Conservation (phyloP, 192 early-diverging fungal species). For the Backusella circina region DNA sequence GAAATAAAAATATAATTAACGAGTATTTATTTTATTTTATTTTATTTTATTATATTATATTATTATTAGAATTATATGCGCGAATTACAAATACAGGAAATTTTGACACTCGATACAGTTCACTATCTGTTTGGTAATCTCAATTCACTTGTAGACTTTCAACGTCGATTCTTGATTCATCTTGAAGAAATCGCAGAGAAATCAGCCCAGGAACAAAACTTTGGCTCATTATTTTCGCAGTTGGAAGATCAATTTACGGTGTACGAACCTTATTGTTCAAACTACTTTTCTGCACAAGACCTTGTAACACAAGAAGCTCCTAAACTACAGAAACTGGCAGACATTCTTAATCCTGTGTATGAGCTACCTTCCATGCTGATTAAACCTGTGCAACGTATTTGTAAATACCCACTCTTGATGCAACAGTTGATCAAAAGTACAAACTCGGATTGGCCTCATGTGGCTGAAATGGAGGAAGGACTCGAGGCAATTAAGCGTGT, state of each 20-base stretch:
- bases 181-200: conserved; percentile 79
- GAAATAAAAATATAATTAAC: background rate
- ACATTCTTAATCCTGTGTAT: conserved; percentile 79
- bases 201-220: conserved; percentile 75
- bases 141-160: conserved; percentile 90
- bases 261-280: conserved; percentile 93
- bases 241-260: conserved; percentile 79
- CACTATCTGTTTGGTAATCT: conserved; percentile 91
- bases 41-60: too few species aligned
- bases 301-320: conserved; percentile 61
- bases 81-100: conserved; percentile 64
- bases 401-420: conserved; percentile 95
- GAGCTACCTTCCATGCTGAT: conserved; percentile 91
- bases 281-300: conserved; percentile 78
- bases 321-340: conserved; percentile 57
- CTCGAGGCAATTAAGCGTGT: conserved; percentile 79
- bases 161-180: conserved; percentile 88
- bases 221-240: conserved; percentile 84
- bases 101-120: conserved; percentile 75
- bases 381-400: conserved; percentile 96
- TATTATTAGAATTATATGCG: conserved; percentile 65
- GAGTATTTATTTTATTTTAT: background rate
- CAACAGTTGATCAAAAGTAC: conserved; percentile 66
- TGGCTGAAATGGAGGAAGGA: conserved; percentile 66
- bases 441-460: conserved; percentile 51